Evolutionary conservation across 768 basidiomycete genomes (phyloP), one percentile per base, ranked within the genome.

Genomic region (Trichaptum fuscoviolaceum): DNA sequence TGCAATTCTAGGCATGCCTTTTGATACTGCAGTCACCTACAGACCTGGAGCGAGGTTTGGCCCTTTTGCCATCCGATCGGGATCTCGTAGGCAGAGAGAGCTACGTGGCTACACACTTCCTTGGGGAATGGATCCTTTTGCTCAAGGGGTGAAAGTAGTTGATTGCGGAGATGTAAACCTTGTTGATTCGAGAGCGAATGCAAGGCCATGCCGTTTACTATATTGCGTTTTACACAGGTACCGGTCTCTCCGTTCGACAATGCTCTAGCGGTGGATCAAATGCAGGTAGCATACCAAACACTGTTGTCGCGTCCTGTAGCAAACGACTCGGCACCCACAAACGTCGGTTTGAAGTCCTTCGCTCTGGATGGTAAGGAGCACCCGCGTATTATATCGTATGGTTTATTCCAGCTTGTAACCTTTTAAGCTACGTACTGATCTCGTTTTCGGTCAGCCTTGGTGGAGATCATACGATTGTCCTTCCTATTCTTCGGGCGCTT

Each of bases 401-500:
- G 65, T 18, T 35, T n/a, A 6, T 23, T 7, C 35, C 3, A 27
- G 57, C 42, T 36, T 20, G 23, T 18, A 8, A n/a, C 12, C 34
- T 17, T 34, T 58, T 67, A 60, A 69, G 74, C 63, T 77, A 79
- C 67, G 76, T 10, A 10, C 18, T 67, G 67, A 64, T 65, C 7
- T 6, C 24, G 1, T 5, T 34, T 36, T 18, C n/a, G 77, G 62
- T 23, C 68, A 78, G 77, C 35, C 70, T 76, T 80, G 95, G 95
- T 26, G 94, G 94, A 7, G 94, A 95, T 72, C 94, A 95, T 75
- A 93, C 93, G 17, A 91, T 95, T 69, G 93, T 91, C 8, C 83
- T 94, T 20, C 92, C 93, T 8, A 93, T 95, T 70, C 83, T 96
- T 17, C 88, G 92, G 59, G 85, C 93, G 18, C 77, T 96, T 58